phyloP scores from a whole-genome alignment of 345 rosid species.

The Excoecaria agallocha region DNA sequence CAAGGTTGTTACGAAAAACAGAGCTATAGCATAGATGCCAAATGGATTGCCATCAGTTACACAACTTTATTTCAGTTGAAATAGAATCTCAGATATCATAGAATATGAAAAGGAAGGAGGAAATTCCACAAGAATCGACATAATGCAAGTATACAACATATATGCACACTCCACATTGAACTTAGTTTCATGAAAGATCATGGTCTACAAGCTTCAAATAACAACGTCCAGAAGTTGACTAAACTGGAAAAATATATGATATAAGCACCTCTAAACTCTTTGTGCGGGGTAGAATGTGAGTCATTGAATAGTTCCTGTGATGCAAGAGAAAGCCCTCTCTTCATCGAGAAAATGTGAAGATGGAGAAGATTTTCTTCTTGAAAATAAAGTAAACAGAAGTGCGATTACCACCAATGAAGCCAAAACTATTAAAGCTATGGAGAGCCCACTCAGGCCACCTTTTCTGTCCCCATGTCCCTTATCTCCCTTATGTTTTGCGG shows the following conservation, averaged over 20 bases:
- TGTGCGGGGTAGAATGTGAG: conserved; percentile 26
- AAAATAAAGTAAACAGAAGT: conserved; percentile 37
- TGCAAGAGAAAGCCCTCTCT: conserved; percentile 52
- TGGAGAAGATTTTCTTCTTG: conserved; percentile 38
- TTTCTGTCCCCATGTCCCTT: conserved; percentile 17
- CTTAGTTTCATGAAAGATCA: background rate
- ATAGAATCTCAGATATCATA: background rate
- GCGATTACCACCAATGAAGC: conserved; percentile 48
- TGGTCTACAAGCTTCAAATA: background rate
- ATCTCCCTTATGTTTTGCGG: background rate
- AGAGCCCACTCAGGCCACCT: conserved; percentile 35
- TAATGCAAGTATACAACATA: background rate
- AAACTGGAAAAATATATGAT: background rate
- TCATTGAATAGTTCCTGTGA: conserved; percentile 48
- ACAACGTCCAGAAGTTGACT: background rate
- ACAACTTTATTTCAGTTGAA: background rate
- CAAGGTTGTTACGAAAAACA: background rate
- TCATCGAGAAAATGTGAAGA: conserved; percentile 80
- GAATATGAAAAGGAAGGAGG: background rate
- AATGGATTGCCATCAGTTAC: background rate
- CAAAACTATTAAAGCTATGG: conserved; percentile 41
- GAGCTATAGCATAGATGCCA: background rate
- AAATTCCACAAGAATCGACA: background rate
- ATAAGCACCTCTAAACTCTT: conserved; percentile 44
- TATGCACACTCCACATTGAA: background rate